These are phyloP conservation scores for Trametes cinnabarina DNA, from an alignment of 768 basidiomycete species.

Conservation along the genomic window DNA sequence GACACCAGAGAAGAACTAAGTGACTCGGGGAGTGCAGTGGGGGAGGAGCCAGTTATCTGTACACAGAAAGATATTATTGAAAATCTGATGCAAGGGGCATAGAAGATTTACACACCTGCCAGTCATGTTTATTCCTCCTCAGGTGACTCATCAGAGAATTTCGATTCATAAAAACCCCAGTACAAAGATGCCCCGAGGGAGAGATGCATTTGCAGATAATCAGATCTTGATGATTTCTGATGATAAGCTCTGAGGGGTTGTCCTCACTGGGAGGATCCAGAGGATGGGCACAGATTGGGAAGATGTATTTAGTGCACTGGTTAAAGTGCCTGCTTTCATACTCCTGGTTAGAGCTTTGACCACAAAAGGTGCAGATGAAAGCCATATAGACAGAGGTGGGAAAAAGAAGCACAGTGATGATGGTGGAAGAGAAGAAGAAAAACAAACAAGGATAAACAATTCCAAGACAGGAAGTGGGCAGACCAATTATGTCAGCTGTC, in stretches of 20 bases:
- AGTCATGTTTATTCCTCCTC: not conserved
- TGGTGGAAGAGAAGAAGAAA: not conserved
- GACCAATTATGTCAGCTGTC: no score
- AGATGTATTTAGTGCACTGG: not conserved
- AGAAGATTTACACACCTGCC: not conserved
- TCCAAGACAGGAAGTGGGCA: no score
- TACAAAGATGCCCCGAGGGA: not conserved
- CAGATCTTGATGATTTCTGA: not conserved
- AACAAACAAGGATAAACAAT: not conserved
- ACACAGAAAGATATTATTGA: no score
- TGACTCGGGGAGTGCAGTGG: no score
- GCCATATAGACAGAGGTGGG: no score
- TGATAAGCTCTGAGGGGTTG: not conserved
- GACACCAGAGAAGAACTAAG: no score
- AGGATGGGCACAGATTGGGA: not conserved
- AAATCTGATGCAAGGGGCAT: no score
- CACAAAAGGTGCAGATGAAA: not conserved
- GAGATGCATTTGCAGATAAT: slow-evolving; percentile 4
- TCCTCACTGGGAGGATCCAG: not conserved
- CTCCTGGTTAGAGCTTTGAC: not conserved
- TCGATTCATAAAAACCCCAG: not conserved
- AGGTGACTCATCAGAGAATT: not conserved
- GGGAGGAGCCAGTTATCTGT: no score
- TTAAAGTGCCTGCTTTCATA: not conserved
- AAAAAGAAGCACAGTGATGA: not conserved